Evolutionary conservation across 2,329 filamentous ascomycete species (phyloP), one percentile per base, ranked within the genome.

Genomic region (Arthrinium puccinioides): DNA sequence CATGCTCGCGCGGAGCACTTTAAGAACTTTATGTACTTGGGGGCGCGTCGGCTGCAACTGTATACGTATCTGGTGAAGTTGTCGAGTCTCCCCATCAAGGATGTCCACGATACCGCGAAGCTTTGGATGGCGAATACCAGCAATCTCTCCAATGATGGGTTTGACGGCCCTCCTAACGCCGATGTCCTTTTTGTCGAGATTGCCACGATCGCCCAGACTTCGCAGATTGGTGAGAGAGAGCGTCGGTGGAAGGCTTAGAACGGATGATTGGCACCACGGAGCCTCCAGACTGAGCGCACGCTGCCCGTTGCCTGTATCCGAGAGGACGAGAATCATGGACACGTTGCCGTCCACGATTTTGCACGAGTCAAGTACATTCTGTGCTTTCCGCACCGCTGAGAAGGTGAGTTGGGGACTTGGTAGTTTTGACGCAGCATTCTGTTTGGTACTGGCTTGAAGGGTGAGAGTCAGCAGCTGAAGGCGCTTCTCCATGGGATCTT

Each of bases 301-400:
- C 21, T 72, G 70, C 2, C 82, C 81, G 45, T 77, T 67, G 35
- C 72, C 70, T 18, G 77, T 75, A 47, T 82, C 75, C 4, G 79
- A 83, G 11, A 90, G 62, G 19, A 85, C 77, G 3, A 88, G 62
- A 36, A 89, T 82, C 45, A 80, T 78, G 21, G 80, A 77, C 37
- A 83, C 67, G 19, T 71, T 66, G 2, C 79, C 79, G 54, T 89
- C 84, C 5, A 70, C 66, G 29, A 89, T 58, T 49, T 79, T 84
- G 57, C 82, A 86, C 6, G 82, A 84, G 59, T 88, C 84, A 19
- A 80, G 71, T 13, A 89, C 77, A 44, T 78, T 79, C 39, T 82
- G 71, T 8, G 77, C 78, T 49, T 79, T 74, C 36, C 74, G 68
- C 21, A 72, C 61, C 34, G 76, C 67, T 2, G 71, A 66, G 23